These are phyloP conservation scores for Fraxinus cuspidata DNA, from an alignment of 257 asterid genomes.

Conservation along the genomic window DNA sequence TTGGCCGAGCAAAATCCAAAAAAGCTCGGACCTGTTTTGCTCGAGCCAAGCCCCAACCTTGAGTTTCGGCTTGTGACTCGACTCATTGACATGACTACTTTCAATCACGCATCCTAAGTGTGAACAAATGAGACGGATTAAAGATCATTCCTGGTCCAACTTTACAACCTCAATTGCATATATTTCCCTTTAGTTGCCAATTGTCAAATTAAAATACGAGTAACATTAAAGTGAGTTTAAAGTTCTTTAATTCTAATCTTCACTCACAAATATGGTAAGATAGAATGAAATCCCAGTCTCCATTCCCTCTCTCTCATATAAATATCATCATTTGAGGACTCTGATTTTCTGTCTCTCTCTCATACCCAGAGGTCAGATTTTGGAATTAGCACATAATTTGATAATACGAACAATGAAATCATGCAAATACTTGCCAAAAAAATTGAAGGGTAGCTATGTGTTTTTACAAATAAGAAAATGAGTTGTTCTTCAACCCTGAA, in stretches of 20 bases:
- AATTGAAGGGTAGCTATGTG: neutral
- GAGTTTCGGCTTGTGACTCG: too few relatives aligned
- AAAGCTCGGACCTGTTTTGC: too few relatives aligned
- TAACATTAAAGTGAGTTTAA: neutral
- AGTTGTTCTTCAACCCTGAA: slow-evolving; percentile 41
- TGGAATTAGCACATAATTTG: neutral
- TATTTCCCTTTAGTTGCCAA: too few relatives aligned
- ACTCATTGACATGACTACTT: too few relatives aligned
- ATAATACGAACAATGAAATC: slow-evolving; percentile 1
- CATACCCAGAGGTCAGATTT: neutral
- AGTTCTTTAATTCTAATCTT: neutral
- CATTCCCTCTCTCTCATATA: neutral
- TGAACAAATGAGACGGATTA: too few relatives aligned
- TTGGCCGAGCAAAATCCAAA: too few relatives aligned
- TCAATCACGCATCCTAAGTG: too few relatives aligned
- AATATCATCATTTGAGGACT: slow-evolving; percentile 1
- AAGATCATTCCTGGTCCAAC: too few relatives aligned
- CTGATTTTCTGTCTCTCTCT: slow-evolving; percentile 15
- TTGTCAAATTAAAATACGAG: too few relatives aligned
- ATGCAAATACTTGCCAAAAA: slow-evolving; percentile 12
- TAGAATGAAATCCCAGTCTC: neutral
- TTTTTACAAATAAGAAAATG: slow-evolving; percentile 16
- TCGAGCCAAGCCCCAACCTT: too few relatives aligned
- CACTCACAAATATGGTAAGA: neutral
- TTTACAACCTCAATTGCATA: too few relatives aligned